Evolutionary conservation across 495 filamentous ascomycete genomes (phyloP).

Genomic region (Daldinia childiae): DNA sequence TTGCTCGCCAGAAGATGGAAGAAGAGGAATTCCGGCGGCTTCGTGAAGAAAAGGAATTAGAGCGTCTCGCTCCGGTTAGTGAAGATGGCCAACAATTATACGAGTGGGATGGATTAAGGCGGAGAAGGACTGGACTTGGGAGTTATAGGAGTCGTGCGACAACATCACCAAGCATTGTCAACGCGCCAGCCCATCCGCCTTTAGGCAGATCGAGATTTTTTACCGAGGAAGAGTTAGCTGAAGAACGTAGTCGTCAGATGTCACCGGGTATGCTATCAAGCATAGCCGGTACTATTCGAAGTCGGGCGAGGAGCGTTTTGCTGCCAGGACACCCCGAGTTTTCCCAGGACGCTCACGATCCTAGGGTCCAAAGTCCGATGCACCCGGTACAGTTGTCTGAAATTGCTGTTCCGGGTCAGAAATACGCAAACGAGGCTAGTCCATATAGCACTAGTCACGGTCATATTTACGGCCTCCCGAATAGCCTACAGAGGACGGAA

Average conservation of each 20-base stretch:
- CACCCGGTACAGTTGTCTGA: constrained; percentile 70
- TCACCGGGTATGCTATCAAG: constrained; percentile 63
- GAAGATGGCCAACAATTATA: constrained; percentile 69
- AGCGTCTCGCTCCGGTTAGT: constrained; percentile 74
- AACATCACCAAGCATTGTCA: constrained; percentile 49
- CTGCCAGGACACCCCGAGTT: constrained; percentile 56
- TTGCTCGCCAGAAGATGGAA: constrained; percentile 79
- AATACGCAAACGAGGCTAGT: constrained; percentile 50
- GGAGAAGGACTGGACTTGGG: constrained; percentile 77
- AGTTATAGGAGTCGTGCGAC: constrained; percentile 52
- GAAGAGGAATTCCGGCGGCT: constrained; percentile 81
- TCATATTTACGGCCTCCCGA: constrained; percentile 42
- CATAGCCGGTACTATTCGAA: constrained; percentile 69
- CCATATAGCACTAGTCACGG: constrained; percentile 48
- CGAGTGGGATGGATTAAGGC: constrained; percentile 93
- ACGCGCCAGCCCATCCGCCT: constrained; percentile 74
- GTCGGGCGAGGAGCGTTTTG: constrained; percentile 60
- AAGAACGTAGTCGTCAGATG: constrained; percentile 58
- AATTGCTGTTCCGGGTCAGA: constrained; percentile 65
- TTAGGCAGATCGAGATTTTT: constrained; percentile 91
- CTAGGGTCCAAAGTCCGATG: constrained; percentile 58
- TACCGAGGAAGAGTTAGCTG: constrained; percentile 64
- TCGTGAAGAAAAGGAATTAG: constrained; percentile 76
- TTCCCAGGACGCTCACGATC: constrained; percentile 41
- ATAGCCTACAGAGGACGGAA: constrained; percentile 45